These are phyloP conservation scores for Kalmanozyma brasiliensis DNA, from an alignment of 1,284 basidiomycete species.

Conservation along the genomic window DNA sequence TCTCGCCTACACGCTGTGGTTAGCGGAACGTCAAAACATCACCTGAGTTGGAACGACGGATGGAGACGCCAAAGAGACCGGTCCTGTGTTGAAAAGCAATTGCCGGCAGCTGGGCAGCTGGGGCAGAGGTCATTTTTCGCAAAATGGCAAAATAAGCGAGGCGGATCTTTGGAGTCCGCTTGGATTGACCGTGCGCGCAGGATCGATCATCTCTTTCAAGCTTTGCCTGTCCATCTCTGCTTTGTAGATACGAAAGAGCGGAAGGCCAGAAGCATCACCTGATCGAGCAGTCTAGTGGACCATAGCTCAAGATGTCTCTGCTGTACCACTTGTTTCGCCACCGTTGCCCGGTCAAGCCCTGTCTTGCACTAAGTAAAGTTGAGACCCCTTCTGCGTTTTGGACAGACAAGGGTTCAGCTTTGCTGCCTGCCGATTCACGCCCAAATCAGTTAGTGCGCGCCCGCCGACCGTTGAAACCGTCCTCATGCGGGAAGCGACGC, in stretches of 20 bases:
- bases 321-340: constrained; percentile 8
- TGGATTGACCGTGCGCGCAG: too few species aligned
- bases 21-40: constrained; percentile 35
- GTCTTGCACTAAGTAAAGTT: constrained; percentile 2
- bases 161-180: too few species aligned
- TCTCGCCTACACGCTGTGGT: too few species aligned
- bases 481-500: too few species aligned
- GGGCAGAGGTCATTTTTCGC: not conserved
- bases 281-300: not conserved
- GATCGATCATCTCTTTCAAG: too few species aligned
- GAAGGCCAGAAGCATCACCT: too few species aligned
- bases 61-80: constrained; percentile 9
- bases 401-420: not conserved
- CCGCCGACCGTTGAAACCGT: too few species aligned
- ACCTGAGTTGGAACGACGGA: constrained; percentile 42
- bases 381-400: not conserved
- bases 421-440: not conserved
- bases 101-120: constrained; percentile 18
- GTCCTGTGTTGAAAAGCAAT: constrained; percentile 20
- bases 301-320: constrained; percentile 8
- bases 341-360: constrained; percentile 1
- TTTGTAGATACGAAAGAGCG: too few species aligned
- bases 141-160: too few species aligned
- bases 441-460: constrained; percentile 7
- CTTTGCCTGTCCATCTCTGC: too few species aligned